phyloP scores from a whole-genome alignment of 495 filamentous ascomycete genomes.

The Glarea lozoyensis region DNA sequence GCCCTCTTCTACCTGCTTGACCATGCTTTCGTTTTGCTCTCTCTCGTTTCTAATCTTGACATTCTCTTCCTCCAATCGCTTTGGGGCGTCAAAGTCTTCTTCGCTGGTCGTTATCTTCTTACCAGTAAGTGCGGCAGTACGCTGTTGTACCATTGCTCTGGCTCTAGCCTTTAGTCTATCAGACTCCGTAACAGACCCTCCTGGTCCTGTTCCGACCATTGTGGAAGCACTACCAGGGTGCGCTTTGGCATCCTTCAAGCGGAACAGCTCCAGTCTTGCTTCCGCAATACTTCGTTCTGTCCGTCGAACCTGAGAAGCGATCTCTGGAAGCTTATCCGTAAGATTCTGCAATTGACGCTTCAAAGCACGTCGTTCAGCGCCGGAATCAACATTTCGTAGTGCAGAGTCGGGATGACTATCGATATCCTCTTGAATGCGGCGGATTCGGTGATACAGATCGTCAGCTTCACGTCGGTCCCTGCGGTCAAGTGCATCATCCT shows the following conservation, averaged over 20 bases:
- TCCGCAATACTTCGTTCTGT: slow-evolving; percentile 91
- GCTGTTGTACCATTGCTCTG: slow-evolving; percentile 96
- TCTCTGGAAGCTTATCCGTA: slow-evolving; percentile 81
- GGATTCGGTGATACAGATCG: slow-evolving; percentile 84
- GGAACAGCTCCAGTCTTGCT: slow-evolving; percentile 87
- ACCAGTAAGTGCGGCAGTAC: slow-evolving; percentile 85
- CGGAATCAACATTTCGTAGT: slow-evolving; percentile 64
- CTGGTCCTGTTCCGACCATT: slow-evolving; percentile 89
- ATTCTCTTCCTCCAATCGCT: slow-evolving; percentile 80
- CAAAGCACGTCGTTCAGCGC: slow-evolving; percentile 75
- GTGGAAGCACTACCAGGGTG: slow-evolving; percentile 74
- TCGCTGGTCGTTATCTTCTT: slow-evolving; percentile 55
- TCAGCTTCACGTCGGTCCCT: slow-evolving; percentile 88
- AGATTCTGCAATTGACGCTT: slow-evolving; percentile 82
- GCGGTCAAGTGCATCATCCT: slow-evolving; percentile 87
- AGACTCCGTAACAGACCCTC: slow-evolving; percentile 83
- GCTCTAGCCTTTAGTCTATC: slow-evolving; percentile 92
- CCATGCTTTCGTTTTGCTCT: slow-evolving; percentile 94
- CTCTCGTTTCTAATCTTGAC: slow-evolving; percentile 69
- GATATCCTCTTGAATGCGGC: slow-evolving; percentile 95
- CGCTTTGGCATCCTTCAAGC: slow-evolving; percentile 84
- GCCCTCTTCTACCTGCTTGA: slow-evolving; percentile 92
- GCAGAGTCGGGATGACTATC: slow-evolving; percentile 79
- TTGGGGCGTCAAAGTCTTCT: slow-evolving; percentile 68
- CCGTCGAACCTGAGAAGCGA: slow-evolving; percentile 84